Evolutionary conservation across 768 basidiomycete species (phyloP).

Genomic region (Nidularia pulvinata): DNA sequence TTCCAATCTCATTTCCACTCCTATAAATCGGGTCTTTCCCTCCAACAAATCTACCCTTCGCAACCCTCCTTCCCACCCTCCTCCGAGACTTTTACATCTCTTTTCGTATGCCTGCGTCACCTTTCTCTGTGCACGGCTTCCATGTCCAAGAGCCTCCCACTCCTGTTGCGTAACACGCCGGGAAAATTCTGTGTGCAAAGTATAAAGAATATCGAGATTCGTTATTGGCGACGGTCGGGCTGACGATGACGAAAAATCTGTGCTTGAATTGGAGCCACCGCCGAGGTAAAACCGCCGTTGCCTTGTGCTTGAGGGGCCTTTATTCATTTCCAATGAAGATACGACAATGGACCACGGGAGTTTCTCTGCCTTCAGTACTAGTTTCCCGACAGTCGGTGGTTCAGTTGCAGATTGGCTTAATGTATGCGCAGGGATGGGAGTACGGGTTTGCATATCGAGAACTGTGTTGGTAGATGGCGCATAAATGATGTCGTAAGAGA

Average conservation of each 20-base stretch:
- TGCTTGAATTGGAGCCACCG: neutral
- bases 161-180: slow-evolving; percentile 61
- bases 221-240: slow-evolving; percentile 31
- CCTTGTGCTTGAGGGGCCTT: neutral
- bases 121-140: slow-evolving; percentile 55
- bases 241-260: neutral
- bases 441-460: slow-evolving; percentile 52
- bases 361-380: slow-evolving; percentile 54
- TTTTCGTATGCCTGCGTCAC: slow-evolving; percentile 63
- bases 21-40: slow-evolving; percentile 56
- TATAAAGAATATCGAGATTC: slow-evolving; percentile 64
- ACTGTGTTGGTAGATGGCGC: slow-evolving; percentile 59
- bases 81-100: slow-evolving; percentile 58
- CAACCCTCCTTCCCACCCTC: slow-evolving; percentile 71
- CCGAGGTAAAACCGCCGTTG: slow-evolving; percentile 3
- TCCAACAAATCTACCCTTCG: slow-evolving; percentile 68
- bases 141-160: slow-evolving; percentile 60
- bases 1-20: slow-evolving; percentile 47
- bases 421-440: slow-evolving; percentile 52
- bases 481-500: slow-evolving; percentile 58
- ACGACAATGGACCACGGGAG: slow-evolving; percentile 65
- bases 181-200: slow-evolving; percentile 55
- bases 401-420: slow-evolving; percentile 67
- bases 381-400: slow-evolving; percentile 42
- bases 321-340: slow-evolving; percentile 1